Base-by-base conservation (phyloP, 2,329 filamentous ascomycete genomes). In the Claviceps humidiphila region DNA sequence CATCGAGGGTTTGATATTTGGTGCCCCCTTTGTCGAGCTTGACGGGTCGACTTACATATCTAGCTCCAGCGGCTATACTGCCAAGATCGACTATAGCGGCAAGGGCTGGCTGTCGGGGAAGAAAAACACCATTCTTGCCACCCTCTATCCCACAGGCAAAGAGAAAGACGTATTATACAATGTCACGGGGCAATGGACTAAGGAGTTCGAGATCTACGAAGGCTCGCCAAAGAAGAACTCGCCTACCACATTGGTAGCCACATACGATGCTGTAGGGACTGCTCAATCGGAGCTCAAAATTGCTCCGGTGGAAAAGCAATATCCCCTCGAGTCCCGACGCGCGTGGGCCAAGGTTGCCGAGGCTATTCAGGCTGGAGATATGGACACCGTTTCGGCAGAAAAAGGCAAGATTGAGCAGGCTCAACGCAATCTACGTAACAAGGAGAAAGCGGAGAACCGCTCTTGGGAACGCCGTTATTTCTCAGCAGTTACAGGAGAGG, bases 61-160 rank as follows among this genome's bases (percentile, higher is more conserved):
- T 52, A 93, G 88, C 57, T 93, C 85, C 24, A 85, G 84, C 2
- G 91, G 93, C 51, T 96, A 85, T 71, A 85, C 89, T 4, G 80
- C 88, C 57, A 90, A 89, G 71, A 87, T 97, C 62, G 89, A 95
- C 66, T 98, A 95, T 73, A 86, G 82, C 55, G 90, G 91, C 62
- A 91, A 89, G 66, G 91, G 91, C 53, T 98, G 91, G 91, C 70
- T 98, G 9, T 89, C 85, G 46, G 93, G 91, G 58, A 95, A 95
- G 76, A 96, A 95, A 74, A 97, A 97, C 72, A 86, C 78, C 53
- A 89, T 97, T 66, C 81, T 75, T 13, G 91, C 89, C 14, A 75
- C 75, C 24, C 66, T 97, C 53, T 89, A 85, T 70, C 77, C 74
- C 16, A 81, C 87, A 68, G 70, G 81, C 71, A 74, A 75, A 69